Evolutionary conservation across 148 eudicot species (phyloP).

Genomic region (Rhododendron simsii): DNA sequence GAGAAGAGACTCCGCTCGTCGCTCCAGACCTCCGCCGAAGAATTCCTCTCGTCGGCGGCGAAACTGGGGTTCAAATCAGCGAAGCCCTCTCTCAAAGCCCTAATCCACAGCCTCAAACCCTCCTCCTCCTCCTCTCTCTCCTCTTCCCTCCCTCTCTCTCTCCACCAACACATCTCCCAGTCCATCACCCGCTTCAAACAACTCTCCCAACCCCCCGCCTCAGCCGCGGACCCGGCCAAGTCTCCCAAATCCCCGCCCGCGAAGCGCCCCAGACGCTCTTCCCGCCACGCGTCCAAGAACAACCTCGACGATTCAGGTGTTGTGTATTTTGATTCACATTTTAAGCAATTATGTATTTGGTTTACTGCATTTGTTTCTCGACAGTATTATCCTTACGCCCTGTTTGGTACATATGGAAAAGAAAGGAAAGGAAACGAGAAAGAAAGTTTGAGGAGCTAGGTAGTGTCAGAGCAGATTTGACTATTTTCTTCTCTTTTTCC

Average conservation of each 20-base stretch:
- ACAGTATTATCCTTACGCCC: neutral
- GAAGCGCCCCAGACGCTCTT: slow-evolving; percentile 37
- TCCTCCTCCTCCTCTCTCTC: slow-evolving; percentile 49
- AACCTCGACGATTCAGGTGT: slow-evolving; percentile 4
- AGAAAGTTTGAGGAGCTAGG: neutral
- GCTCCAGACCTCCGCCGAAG: slow-evolving; percentile 62
- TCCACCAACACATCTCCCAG: slow-evolving; percentile 43
- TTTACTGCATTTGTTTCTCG: neutral
- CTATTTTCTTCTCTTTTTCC: too few species aligned
- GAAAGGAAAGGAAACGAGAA: too few species aligned
- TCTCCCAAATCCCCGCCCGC: slow-evolving; percentile 17
- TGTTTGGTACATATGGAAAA: too few species aligned
- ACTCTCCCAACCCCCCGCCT: slow-evolving; percentile 22
- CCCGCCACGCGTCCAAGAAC: slow-evolving; percentile 22
- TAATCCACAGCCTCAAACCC: slow-evolving; percentile 41
- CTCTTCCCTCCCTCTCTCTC: slow-evolving; percentile 57
- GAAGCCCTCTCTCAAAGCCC: slow-evolving; percentile 65
- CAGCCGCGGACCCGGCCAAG: slow-evolving; percentile 27
- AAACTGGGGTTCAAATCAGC: slow-evolving; percentile 55
- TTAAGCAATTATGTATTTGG: neutral
- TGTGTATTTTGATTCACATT: neutral
- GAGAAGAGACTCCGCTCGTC: slow-evolving; percentile 89
- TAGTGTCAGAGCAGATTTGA: too few species aligned
- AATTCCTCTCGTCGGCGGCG: slow-evolving; percentile 57
- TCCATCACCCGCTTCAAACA: slow-evolving; percentile 47